Percentiles rank a stretch among this genome's conserved stretches.
phyloP scores from a whole-genome alignment of 257 asterid genomes.

The Gentiana dahurica region DNA sequence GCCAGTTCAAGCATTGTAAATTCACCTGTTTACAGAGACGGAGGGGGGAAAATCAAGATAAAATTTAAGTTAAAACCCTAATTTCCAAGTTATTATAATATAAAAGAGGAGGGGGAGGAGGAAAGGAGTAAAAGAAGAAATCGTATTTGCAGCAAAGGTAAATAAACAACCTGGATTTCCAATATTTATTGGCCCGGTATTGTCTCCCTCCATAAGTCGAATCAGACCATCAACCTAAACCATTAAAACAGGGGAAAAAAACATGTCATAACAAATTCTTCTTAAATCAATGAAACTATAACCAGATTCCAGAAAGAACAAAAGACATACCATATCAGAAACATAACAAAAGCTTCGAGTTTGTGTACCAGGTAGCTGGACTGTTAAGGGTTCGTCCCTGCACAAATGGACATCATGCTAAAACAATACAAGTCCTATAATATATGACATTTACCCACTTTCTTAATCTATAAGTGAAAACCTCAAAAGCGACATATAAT shows the following conservation, averaged over 20 bases:
- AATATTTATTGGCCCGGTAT: conserved; percentile 58
- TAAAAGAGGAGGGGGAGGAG: too few relatives aligned
- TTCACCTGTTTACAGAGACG: conserved; percentile 26
- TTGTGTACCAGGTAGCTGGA: conserved; percentile 91
- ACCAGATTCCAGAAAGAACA: background rate
- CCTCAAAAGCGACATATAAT: too few relatives aligned
- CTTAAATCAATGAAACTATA: background rate
- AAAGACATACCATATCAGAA: conserved; percentile 34
- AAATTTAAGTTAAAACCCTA: too few relatives aligned
- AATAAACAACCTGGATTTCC: conserved; percentile 33
- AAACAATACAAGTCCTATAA: too few relatives aligned
- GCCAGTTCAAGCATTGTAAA: conserved; percentile 56
- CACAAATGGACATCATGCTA: conserved; percentile 4
- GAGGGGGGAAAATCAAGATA: too few relatives aligned
- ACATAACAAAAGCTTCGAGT: conserved; percentile 56
- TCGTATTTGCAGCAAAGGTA: too few relatives aligned
- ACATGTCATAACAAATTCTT: background rate
- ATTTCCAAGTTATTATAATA: too few relatives aligned
- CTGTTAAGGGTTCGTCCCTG: conserved; percentile 81
- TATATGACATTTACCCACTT: too few relatives aligned
- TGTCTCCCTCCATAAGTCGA: conserved; percentile 41
- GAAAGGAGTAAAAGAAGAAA: too few relatives aligned
- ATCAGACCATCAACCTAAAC: conserved; percentile 42
- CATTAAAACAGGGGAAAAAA: too few relatives aligned
- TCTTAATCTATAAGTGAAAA: too few relatives aligned